Percentiles rank a stretch among this genome's conserved stretches.
Evolutionary conservation across 2,329 filamentous ascomycete species (phyloP).

Genomic region (Blastomyces percursus): DNA sequence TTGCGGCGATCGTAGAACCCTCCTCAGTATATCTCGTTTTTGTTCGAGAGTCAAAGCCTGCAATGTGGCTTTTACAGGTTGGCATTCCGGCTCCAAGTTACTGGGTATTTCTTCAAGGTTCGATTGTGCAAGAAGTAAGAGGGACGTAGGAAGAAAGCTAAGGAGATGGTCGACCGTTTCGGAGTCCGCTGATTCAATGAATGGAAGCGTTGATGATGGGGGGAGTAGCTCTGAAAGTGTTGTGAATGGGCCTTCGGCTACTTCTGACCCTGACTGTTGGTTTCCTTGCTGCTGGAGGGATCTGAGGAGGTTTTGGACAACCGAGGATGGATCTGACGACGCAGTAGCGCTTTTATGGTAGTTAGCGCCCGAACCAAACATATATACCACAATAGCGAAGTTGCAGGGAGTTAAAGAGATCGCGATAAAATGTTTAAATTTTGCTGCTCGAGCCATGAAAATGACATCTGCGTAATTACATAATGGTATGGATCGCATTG

Average conservation of each 20-base stretch:
- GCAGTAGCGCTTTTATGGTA: conserved; percentile 45
- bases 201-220: conserved; percentile 63
- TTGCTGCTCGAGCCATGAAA: not conserved
- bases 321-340: conserved; percentile 58
- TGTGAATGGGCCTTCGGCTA: conserved; percentile 59
- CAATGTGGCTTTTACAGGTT: conserved; percentile 60
- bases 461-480: not conserved
- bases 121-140: conserved; percentile 63
- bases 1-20: conserved; percentile 79
- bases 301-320: conserved; percentile 79
- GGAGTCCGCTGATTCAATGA: conserved; percentile 56
- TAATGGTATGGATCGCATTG: conserved; percentile 12
- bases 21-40: conserved; percentile 70
- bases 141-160: conserved; percentile 62
- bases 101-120: conserved; percentile 43
- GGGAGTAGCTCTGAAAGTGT: conserved; percentile 77
- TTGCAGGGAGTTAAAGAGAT: not conserved
- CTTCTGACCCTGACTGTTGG: conserved; percentile 35
- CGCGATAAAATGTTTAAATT: not conserved
- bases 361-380: conserved; percentile 32
- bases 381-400: not conserved
- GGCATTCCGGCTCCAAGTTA: conserved; percentile 56
- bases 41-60: conserved; percentile 60
- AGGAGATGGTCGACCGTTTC: conserved; percentile 63
- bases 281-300: conserved; percentile 58